phyloP scores from a whole-genome alignment of 768 basidiomycete species.

The Exidia glandulosa region DNA sequence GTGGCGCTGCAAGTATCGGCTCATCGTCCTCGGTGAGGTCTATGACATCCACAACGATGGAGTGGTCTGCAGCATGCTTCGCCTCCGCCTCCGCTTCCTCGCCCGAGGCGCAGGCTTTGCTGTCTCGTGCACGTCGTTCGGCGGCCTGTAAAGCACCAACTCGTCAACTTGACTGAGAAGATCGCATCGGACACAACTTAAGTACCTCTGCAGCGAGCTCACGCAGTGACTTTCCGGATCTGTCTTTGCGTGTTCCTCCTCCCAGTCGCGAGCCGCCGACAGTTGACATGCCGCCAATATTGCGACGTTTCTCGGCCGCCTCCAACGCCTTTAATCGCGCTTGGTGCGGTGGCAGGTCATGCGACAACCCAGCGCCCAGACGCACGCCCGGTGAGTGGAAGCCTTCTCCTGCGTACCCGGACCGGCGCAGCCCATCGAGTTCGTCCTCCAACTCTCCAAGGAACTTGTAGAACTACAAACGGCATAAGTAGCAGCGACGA shows the following conservation, averaged over 20 bases:
- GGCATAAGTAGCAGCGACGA: too few species aligned
- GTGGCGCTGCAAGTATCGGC: conserved; percentile 13
- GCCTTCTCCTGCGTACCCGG: conserved; percentile 85
- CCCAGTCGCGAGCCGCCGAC: conserved; percentile 49
- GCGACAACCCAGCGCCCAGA: conserved; percentile 57
- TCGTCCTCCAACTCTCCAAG: conserved; percentile 71
- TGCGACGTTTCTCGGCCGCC: conserved; percentile 66
- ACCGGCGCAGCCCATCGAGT: conserved; percentile 64
- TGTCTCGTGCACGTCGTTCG: conserved; percentile 63
- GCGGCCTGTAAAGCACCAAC: conserved; percentile 52
- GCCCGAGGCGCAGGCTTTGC: conserved; percentile 58
- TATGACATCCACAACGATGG: conserved; percentile 38
- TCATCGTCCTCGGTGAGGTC: conserved; percentile 28
- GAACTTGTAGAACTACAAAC: conserved; percentile 56
- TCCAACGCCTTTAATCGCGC: conserved; percentile 60
- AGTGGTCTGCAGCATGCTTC: conserved; percentile 52
- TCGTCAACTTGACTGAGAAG: conserved; percentile 2
- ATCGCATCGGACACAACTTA: too few species aligned
- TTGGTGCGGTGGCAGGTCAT: conserved; percentile 53
- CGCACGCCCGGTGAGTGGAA: conserved; percentile 69
- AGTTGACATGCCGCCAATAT: conserved; percentile 33
- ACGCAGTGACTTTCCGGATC: conserved; percentile 41
- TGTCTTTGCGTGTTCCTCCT: conserved; percentile 28
- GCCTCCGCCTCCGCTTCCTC: conserved; percentile 46
- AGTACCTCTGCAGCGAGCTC: conserved; percentile 65